phyloP scores from a whole-genome alignment of 257 asterid genomes.

The Solanum sitiens region DNA sequence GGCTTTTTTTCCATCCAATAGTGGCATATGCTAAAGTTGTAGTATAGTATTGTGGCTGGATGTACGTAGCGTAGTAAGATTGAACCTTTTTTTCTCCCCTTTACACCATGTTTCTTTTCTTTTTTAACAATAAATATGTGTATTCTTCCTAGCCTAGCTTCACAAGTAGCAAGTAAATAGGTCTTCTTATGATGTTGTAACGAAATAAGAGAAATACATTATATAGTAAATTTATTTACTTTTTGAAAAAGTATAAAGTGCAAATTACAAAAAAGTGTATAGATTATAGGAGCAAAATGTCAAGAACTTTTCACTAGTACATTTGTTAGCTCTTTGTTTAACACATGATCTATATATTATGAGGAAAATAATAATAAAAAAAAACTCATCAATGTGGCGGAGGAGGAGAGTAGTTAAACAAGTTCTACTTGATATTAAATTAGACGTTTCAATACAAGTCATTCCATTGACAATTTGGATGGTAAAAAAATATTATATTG shows the following conservation, averaged over 20 bases:
- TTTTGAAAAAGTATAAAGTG: not conserved
- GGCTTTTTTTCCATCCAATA: not conserved
- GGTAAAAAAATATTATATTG: too few relatives aligned
- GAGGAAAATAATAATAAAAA: too few relatives aligned
- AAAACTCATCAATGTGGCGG: too few relatives aligned
- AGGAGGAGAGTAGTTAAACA: too few relatives aligned
- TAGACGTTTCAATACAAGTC: not conserved
- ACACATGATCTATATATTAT: too few relatives aligned
- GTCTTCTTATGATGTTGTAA: not conserved
- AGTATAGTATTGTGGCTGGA: too few relatives aligned
- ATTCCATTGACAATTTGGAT: not conserved
- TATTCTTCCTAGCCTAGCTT: not conserved
- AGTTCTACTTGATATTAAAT: too few relatives aligned
- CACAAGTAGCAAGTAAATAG: not conserved
- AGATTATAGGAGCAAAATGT: too few relatives aligned
- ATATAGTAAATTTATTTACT: not conserved
- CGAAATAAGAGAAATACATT: not conserved
- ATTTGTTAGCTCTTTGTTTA: too few relatives aligned
- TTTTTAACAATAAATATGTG: too few relatives aligned
- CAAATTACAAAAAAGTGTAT: too few relatives aligned
- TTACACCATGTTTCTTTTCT: not conserved
- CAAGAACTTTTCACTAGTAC: not conserved
- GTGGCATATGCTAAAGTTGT: not conserved
- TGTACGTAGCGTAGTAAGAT: not conserved
- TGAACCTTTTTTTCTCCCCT: not conserved